phyloP scores from a whole-genome alignment of 2,329 filamentous ascomycete species.

The Hirsutella rhossiliensis region DNA sequence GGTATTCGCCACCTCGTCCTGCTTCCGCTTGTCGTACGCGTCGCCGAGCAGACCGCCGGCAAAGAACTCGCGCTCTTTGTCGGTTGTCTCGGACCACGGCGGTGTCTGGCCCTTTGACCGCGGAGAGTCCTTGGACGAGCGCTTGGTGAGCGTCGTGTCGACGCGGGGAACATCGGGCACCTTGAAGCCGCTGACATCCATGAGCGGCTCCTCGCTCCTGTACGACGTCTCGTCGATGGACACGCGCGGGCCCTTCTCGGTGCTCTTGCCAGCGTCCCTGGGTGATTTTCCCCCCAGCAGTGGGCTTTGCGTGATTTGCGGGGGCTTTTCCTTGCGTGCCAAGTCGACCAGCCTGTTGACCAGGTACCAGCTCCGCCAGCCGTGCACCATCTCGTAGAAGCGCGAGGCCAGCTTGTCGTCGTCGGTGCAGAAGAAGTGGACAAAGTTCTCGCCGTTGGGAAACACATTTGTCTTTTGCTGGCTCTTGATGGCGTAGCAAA shows the following conservation, averaged over 20 bases:
- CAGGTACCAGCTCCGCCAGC: conserved; percentile 87
- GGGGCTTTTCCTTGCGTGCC: conserved; percentile 21
- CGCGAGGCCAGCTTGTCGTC: conserved; percentile 52
- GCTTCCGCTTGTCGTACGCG: conserved; percentile 34
- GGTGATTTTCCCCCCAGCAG: not conserved
- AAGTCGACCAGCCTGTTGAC: conserved; percentile 53
- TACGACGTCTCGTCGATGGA: conserved; percentile 3
- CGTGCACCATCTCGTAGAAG: conserved; percentile 62
- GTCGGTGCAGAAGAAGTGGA: conserved; percentile 83
- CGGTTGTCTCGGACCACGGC: not conserved
- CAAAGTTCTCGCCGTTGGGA: conserved; percentile 69
- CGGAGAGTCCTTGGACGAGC: not conserved
- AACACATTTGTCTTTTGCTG: conserved; percentile 84
- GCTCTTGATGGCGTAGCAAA: conserved; percentile 82
- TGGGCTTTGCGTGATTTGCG: conserved; percentile 4
- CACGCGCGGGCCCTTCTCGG: conserved; percentile 29
- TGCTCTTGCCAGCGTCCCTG: conserved; percentile 2
- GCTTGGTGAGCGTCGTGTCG: not conserved
- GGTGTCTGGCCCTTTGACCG: not conserved
- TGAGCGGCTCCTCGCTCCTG: conserved; percentile 4
- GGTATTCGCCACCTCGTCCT: conserved; percentile 15
- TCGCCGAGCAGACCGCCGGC: conserved; percentile 38
- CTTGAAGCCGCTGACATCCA: conserved; percentile 8
- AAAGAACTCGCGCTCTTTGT: conserved; percentile 30
- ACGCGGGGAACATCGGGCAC: conserved; percentile 4